Percentiles rank a stretch among this genome's conserved stretches.
Evolutionary conservation across 1,139 yeast species (phyloP).

Genomic region (Pneumocystis carinii): DNA sequence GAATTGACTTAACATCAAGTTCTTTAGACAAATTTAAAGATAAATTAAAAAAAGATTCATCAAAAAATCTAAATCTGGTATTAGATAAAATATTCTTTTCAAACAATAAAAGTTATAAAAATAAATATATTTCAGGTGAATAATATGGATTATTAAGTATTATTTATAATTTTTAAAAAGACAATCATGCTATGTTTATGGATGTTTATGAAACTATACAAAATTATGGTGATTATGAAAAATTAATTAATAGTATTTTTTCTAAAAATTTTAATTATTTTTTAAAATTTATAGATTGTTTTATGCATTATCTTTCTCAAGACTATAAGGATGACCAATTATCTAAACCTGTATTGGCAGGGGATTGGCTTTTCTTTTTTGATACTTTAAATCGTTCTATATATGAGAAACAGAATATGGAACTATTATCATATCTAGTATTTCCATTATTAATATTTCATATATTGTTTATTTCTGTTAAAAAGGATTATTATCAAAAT

Average conservation of each 20-base stretch:
- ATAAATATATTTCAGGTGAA: slow-evolving; percentile 1
- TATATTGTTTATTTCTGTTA: slow-evolving; percentile 44
- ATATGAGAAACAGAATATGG: slow-evolving; percentile 33
- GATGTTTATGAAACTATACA: not conserved
- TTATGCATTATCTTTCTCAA: slow-evolving; percentile 42
- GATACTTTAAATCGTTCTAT: slow-evolving; percentile 37
- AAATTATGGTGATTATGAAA: not conserved
- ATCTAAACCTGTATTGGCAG: slow-evolving; percentile 44
- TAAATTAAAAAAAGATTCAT: slow-evolving; percentile 4
- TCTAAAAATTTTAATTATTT: not conserved
- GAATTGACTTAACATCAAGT: slow-evolving; percentile 4
- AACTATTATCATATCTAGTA: slow-evolving; percentile 40
- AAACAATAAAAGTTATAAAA: not conserved
- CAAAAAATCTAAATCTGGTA: slow-evolving; percentile 1
- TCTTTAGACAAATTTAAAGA: not conserved
- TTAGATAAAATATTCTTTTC: slow-evolving; percentile 7
- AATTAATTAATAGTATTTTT: not conserved
- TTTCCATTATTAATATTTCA: slow-evolving; percentile 50
- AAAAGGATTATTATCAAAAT: slow-evolving; percentile 1
- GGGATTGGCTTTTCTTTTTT: slow-evolving; percentile 66
- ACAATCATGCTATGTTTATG: not conserved
- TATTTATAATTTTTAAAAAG: not conserved
- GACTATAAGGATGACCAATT: slow-evolving; percentile 53
- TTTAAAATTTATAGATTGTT: slow-evolving; percentile 32
- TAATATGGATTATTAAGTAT: not conserved